Base-by-base conservation (phyloP, 2,329 filamentous ascomycete species). In the Alternaria sp. region DNA sequence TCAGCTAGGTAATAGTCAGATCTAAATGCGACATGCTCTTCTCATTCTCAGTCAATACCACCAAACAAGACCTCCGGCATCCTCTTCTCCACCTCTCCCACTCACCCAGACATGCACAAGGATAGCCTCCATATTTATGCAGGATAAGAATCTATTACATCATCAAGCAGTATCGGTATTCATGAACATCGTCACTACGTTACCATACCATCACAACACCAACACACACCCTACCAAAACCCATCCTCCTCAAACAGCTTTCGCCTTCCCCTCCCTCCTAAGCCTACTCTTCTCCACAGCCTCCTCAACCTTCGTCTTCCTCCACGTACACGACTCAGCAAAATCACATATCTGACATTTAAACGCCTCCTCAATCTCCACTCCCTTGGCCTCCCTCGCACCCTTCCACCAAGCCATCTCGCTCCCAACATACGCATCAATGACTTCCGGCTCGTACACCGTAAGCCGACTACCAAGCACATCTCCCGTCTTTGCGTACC, bases 331-430 rank as follows among this genome's bases (percentile, higher is more conserved):
- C 2, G 82, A 84, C 3, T 92, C 89, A 0, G 85, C 87, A 76
- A 97, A 97, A 66, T 96, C 93, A 73, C 94, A 98, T 24, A 85
- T 87, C 20, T 88, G 82, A 75, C 94, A 98, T 77, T 97, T 98
- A 79, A 90, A 96, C 0, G 92, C 91, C 68, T 97, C 94, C 71
- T 94, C 89, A 7, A 96, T 85, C 7, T 87, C 84, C 3, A 97
- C 94, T 0, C 94, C 94, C 7, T 84, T 83, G 0, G 93, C 88
- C 51, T 85, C 80, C 16, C 94, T 82, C 68, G 90, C 83, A 1
- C 94, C 94, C 32, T 86, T 87, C 94, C 94, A 98, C 93, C 93
- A 97, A n/a, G 84, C 77, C 86, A 97, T 88, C 64, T 91, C 89
- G 5, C 3, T 87, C 84, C 0, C 80, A 74, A 3, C 75, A 73